A percentile compares a stretch with the other conserved stretches of the same genome.
Evolutionary conservation across 306 rosid genomes (phyloP).

Genomic region (Cucurbita pepo): DNA sequence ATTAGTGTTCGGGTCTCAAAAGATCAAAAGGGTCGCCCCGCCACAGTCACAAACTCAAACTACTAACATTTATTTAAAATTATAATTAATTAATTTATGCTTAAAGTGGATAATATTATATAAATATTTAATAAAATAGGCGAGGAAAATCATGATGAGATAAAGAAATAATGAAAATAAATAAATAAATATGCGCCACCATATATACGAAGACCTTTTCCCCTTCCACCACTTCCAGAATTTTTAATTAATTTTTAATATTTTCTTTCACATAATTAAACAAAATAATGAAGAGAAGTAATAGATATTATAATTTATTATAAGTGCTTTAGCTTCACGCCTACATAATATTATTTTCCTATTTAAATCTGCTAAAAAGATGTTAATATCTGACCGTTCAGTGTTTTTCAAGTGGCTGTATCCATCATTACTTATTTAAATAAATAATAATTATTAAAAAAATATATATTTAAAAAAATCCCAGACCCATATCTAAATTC

Average conservation of each 20-base stretch:
- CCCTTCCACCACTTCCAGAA: neutral
- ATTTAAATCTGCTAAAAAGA: neutral
- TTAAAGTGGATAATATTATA: too few relatives aligned
- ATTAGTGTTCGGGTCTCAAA: too few relatives aligned
- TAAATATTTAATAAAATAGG: neutral
- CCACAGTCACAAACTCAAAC: too few relatives aligned
- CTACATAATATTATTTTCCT: neutral
- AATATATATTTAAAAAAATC: neutral
- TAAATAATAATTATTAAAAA: neutral
- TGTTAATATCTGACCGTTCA: constrained; percentile 2
- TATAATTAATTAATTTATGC: too few relatives aligned
- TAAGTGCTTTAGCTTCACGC: constrained; percentile 4
- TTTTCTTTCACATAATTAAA: neutral
- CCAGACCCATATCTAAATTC: neutral
- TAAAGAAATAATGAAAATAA: neutral
- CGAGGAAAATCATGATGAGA: neutral
- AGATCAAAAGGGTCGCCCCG: too few relatives aligned
- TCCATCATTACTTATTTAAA: neutral
- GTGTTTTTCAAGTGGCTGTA: neutral
- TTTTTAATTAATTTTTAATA: neutral
- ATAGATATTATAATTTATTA: constrained; percentile 7
- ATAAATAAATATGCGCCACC: neutral
- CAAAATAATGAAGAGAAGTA: constrained; percentile 1
- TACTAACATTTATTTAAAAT: too few relatives aligned
- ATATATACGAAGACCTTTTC: neutral